Evolutionary conservation across 352 stramenopile genomes (phyloP), one percentile per base, ranked within the genome.

Genomic region (Globisporangium paroecandrum): DNA sequence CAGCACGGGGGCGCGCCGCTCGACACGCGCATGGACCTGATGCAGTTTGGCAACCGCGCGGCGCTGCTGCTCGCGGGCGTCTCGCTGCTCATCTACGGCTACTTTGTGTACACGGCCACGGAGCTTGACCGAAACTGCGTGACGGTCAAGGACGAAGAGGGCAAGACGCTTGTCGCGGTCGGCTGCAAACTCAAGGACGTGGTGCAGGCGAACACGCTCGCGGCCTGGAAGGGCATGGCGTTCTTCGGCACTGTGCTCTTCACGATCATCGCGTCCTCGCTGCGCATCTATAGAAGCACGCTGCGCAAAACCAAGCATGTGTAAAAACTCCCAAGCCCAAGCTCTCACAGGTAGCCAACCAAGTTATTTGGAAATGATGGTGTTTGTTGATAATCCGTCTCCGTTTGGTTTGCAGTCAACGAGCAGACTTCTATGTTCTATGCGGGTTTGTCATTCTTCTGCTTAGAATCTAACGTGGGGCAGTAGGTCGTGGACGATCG

Each of bases 281-380:
- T 91, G 49, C 85, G 85, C 53, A 80, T 91, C 66, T 92, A 89
- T 74, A 77, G 64, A 51, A 85, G 83, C 56, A 73, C 83, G 38
- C 69, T 94, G 56, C 74, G 73, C n/a, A 60, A 93, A 71, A 62
- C 78, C 24, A 91, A 94, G 65, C 81, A 83, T 8, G 36, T 41
- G 36, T 41, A 15, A 41, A 41, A 41, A 13, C 8, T 15, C 10
- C 34, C 36, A 41, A 41, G 10, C 36, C 22, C 49, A 32, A 57
- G 49, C n/a, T 9, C n/a, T 29, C 47, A 55, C 22, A 57, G 22
- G 27, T 25, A 24, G 1, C 47, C 47, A 55, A n/a, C 47, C 22
- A 27, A 55, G 8, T 8, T 12, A 10, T 12, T 27, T 29, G 27
- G 49, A n/a, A 18, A 27, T 49, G 56, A 27, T 9, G 29, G 22